Base-by-base conservation (phyloP, 805 yeast species). In the Metschnikowia amazonensis region DNA sequence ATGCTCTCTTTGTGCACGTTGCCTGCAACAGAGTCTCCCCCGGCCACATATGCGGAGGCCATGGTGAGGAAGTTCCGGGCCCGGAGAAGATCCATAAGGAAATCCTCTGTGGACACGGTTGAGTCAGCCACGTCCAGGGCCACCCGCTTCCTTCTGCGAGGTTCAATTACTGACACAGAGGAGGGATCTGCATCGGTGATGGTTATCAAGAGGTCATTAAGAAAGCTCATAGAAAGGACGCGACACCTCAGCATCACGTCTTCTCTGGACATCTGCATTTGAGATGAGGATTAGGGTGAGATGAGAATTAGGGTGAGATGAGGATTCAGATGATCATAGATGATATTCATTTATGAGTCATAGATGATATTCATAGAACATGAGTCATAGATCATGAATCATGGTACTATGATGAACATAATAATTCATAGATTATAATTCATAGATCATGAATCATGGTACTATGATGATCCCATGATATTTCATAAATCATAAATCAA, bases 21-120 rank as follows among this genome's bases (percentile, higher is more conserved):
- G 3, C 24, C 38, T 2, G 42, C 32, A 3, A 27, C 16, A 13
- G 23, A 13, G 21, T 13, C 11, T 3, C 35, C 33, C 8, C 28
- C 53, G 3, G 58, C 44, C 9, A 54, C 58, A 3, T 54, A 54
- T 33, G 55, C 57, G 4, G 58, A 54, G 30, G 53, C 57, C 13
- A 44, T 54, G 45, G 39, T 40, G 16, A 43, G 48, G 28, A 25
- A 43, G 30, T 41, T 52, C 44, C 39, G 35, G 14, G 16, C 36
- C 8, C 9, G 14, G 20, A 29, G 42, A 28, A 49, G 42, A 23
- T 37, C 44, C 7, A 14, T 50, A 6, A 39, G 54, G n/a, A 50
- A 43, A 32, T 27, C 33, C 37, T 48, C 50, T 5, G 46, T 41
- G 16, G 34, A 34, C 3, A 42, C 44, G 31, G n/a, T 38, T 3